A percentile compares a stretch with the other conserved stretches of the same genome.
These are phyloP conservation scores for Dactylellina haptotyla DNA, from an alignment of 2,329 filamentous ascomycete species.

Conservation along the genomic window DNA sequence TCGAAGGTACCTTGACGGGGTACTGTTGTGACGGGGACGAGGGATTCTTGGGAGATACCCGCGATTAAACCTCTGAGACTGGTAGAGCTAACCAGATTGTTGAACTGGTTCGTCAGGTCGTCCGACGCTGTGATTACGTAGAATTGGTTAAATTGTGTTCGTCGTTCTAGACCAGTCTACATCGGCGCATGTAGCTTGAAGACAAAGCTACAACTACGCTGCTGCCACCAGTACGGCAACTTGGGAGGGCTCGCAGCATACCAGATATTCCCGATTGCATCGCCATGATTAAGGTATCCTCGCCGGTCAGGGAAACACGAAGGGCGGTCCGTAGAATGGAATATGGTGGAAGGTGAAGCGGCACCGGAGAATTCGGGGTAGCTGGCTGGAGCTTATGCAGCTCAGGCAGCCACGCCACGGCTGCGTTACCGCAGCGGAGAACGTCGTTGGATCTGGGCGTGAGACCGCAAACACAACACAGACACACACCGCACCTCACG, in stretches of 20 bases:
- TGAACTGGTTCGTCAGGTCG: constrained; percentile 80
- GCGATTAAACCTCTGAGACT: constrained; percentile 76
- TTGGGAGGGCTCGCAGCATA: not conserved
- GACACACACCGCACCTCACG: not conserved
- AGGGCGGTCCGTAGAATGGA: not conserved
- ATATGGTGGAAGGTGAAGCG: not conserved
- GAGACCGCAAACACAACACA: constrained; percentile 43
- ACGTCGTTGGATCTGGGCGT: not conserved
- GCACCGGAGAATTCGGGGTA: constrained; percentile 2
- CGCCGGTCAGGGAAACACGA: not conserved
- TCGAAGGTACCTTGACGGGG: constrained; percentile 69
- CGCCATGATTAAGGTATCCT: not conserved
- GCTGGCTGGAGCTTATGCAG: constrained; percentile 17
- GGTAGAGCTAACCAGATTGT: constrained; percentile 71
- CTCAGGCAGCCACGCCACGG: constrained; percentile 15
- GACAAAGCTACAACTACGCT: not conserved
- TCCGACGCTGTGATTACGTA: constrained; percentile 70
- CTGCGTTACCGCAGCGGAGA: not conserved
- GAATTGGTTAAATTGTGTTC: constrained; percentile 9
- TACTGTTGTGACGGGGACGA: constrained; percentile 71
- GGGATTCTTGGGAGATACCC: constrained; percentile 75
- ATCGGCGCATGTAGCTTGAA: not conserved
- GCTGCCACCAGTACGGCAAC: not conserved
- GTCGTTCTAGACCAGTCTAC: not conserved
- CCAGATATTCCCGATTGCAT: constrained; percentile 33